Conservation (phyloP, 495 filamentous ascomycete genomes). For the Hypoxylon crocopeplum region DNA sequence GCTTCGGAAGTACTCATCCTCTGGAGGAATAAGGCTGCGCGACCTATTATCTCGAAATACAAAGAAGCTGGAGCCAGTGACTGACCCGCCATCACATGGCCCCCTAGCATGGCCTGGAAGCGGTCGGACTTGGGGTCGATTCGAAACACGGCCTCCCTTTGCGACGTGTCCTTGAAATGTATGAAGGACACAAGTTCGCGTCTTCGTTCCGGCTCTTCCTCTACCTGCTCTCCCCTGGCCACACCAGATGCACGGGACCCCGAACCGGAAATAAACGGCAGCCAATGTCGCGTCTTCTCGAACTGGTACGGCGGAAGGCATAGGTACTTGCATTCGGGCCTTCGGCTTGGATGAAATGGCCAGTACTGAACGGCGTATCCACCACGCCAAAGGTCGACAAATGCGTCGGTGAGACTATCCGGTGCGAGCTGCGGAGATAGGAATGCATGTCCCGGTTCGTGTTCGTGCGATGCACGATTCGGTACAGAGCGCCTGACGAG, state of each 20-base stretch:
- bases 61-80: slow-evolving; percentile 51
- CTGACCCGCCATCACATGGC: slow-evolving; percentile 48
- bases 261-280: slow-evolving; percentile 35
- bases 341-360: slow-evolving; percentile 51
- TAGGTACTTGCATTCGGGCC: slow-evolving; percentile 33
- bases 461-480: slow-evolving; percentile 51
- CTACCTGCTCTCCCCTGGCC: slow-evolving; percentile 4
- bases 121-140: slow-evolving; percentile 19
- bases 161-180: slow-evolving; percentile 25
- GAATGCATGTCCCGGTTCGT: slow-evolving; percentile 29
- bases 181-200: too few relatives aligned
- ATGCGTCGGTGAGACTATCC: slow-evolving; percentile 50
- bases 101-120: slow-evolving; percentile 30
- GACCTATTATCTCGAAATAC: slow-evolving; percentile 50
- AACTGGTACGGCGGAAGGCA: slow-evolving; percentile 54
- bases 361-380: slow-evolving; percentile 54
- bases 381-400: slow-evolving; percentile 54
- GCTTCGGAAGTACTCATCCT: not conserved
- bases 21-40: slow-evolving; percentile 27
- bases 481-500: slow-evolving; percentile 46
- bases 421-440: slow-evolving; percentile 5
- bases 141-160: slow-evolving; percentile 22
- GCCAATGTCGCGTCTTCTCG: slow-evolving; percentile 44
- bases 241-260: not conserved
- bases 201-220: too few relatives aligned